Evolutionary conservation across 768 basidiomycete genomes (phyloP).

Genomic region (Tylopilus vinaceipallidus): DNA sequence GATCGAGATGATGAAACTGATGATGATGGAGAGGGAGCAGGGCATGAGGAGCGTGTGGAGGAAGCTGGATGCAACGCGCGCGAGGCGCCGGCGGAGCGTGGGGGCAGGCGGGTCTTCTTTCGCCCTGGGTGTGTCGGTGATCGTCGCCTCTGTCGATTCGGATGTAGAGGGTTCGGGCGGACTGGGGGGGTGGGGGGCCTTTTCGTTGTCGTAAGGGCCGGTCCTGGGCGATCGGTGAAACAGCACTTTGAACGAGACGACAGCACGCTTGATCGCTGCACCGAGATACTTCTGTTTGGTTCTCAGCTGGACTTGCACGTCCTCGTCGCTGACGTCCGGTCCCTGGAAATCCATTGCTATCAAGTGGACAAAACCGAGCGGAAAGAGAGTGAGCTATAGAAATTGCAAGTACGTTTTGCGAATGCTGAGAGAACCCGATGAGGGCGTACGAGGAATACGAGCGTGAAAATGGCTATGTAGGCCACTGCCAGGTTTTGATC

Average conservation of each 20-base stretch:
- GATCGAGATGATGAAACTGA: slow-evolving; percentile 54
- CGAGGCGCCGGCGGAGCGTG: slow-evolving; percentile 7
- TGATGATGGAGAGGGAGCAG: slow-evolving; percentile 49
- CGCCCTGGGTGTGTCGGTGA: too few relatives aligned
- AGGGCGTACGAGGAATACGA: slow-evolving; percentile 55
- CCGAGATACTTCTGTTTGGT: slow-evolving; percentile 32
- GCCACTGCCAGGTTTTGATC: slow-evolving; percentile 66
- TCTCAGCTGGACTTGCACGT: slow-evolving; percentile 46
- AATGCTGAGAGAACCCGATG: too few relatives aligned
- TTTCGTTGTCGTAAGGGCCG: slow-evolving; percentile 9
- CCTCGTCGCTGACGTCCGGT: slow-evolving; percentile 58
- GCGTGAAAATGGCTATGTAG: slow-evolving; percentile 60
- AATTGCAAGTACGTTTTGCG: neutral
- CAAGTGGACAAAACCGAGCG: slow-evolving; percentile 53
- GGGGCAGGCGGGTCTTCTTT: too few relatives aligned
- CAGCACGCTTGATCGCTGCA: slow-evolving; percentile 9
- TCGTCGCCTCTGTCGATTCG: too few relatives aligned
- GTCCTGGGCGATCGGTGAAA: neutral
- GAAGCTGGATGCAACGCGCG: slow-evolving; percentile 15
- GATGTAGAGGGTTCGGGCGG: too few relatives aligned
- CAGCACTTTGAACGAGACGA: neutral
- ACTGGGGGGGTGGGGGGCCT: too few relatives aligned
- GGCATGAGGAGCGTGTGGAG: slow-evolving; percentile 44
- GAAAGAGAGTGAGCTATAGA: slow-evolving; percentile 59
- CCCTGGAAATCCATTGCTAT: slow-evolving; percentile 64